These are phyloP conservation scores for Melaleuca alternifolia DNA, from an alignment of 345 rosid genomes.

Conservation along the genomic window DNA sequence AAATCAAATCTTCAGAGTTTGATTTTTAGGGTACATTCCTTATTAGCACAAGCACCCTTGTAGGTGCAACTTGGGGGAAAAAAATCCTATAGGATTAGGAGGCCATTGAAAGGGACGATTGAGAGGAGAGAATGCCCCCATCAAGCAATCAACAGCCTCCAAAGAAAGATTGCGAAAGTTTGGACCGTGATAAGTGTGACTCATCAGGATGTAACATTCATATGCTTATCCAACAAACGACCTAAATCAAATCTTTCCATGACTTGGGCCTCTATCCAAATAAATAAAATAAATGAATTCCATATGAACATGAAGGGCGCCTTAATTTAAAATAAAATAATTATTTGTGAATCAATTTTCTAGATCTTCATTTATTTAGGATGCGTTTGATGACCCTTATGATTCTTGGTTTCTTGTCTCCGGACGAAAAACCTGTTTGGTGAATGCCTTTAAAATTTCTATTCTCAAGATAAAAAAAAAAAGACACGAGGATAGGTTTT, in stretches of 20 bases:
- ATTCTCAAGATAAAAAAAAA: too few relatives aligned
- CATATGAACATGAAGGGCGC: not conserved
- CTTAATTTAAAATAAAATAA: too few relatives aligned
- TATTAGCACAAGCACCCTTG: not conserved
- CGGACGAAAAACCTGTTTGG: too few relatives aligned
- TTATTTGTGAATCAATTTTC: too few relatives aligned
- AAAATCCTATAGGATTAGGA: not conserved
- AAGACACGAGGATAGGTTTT: too few relatives aligned
- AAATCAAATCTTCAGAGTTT: not conserved
- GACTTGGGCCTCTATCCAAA: not conserved
- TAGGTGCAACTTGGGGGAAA: not conserved
- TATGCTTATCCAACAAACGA: not conserved
- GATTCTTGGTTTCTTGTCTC: too few relatives aligned
- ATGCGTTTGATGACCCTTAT: too few relatives aligned
- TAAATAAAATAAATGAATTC: not conserved
- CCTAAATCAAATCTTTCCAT: not conserved
- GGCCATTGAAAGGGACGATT: not conserved
- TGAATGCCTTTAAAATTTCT: too few relatives aligned
- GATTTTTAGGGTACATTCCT: not conserved
- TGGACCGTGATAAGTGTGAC: not conserved
- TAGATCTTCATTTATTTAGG: too few relatives aligned
- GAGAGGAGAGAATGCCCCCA: not conserved
- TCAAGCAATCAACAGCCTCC: not conserved
- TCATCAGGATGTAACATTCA: not conserved
- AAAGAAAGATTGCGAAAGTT: not conserved